Evolutionary conservation across 345 rosid species (phyloP), one percentile per base, ranked within the genome.

Genomic region (Bretschneidera sinensis): DNA sequence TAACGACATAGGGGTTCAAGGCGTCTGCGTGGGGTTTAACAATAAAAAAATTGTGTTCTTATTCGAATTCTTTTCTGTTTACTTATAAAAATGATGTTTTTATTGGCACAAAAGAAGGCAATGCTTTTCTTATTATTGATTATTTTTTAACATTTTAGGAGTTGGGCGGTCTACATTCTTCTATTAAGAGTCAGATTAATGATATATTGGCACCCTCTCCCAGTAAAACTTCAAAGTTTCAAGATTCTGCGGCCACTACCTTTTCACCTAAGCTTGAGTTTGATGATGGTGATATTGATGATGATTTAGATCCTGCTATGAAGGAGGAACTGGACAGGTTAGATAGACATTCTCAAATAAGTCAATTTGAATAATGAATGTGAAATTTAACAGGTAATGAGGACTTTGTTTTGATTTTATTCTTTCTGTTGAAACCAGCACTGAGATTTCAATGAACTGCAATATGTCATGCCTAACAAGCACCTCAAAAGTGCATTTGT

Each of bases 261-360:
- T 69, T 66, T 68, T 68, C 75, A 35, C 64, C 82, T 10, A 81
- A 69, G 76, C 57, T 70, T 24, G 89, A 75, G 21, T 74, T 74
- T 71, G 83, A 80, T 55, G 87, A 82, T 51, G 74, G 65, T 43
- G 76, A 77, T 43, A 56, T 66, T 11, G 86, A 84, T 73, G 89
- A 84, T 67, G 86, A 75, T 66, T 54, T 84, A 57, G 87, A 82
- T 70, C 89, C 85, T 10, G 80, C 78, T 43, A 67, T 73, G 78
- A 82, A 22, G 74, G 90, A 80, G 55, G 73, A 84, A 69, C 79
- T 84, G 53, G 89, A 84, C 74, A 78, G 86, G 89, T 81, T 54
- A 64, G 76, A 9, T 19, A 55, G 33, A 21, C 47, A 15, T 17
- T n/a, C 54, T 43, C 43, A 7, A 22, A 14, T 17, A 55, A 3